Conservation (phyloP, 345 rosid species). For the Physaria fendleri region DNA sequence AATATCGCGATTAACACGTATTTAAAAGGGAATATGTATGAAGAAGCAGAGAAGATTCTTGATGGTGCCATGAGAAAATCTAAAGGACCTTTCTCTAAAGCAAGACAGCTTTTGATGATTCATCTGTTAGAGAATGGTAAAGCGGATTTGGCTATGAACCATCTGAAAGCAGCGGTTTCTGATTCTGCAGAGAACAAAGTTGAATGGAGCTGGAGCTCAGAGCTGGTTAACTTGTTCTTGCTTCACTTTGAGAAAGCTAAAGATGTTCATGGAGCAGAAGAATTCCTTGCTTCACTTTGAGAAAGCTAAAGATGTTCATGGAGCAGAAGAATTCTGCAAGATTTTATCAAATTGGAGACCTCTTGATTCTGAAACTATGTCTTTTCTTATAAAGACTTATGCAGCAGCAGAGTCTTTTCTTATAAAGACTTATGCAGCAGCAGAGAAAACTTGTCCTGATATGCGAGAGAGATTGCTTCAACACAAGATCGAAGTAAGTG, state of each 20-base stretch:
- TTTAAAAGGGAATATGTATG: constrained; percentile 40
- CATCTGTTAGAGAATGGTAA: constrained; percentile 40
- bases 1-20: constrained; percentile 41
- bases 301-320: constrained; percentile 50
- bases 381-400: constrained; percentile 44
- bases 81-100: constrained; percentile 34
- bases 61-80: constrained; percentile 32
- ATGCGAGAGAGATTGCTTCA: constrained; percentile 43
- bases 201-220: constrained; percentile 40
- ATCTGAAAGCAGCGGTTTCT: constrained; percentile 42
- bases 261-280: constrained; percentile 60
- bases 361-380: constrained; percentile 32
- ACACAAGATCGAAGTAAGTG: constrained; percentile 39
- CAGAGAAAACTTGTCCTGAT: constrained; percentile 52
- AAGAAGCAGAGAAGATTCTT: constrained; percentile 48
- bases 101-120: constrained; percentile 51
- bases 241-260: constrained; percentile 38
- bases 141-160: constrained; percentile 40
- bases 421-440: constrained; percentile 49
- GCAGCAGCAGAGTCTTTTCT: constrained; percentile 42
- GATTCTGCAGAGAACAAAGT: constrained; percentile 11
- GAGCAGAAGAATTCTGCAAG: constrained; percentile 47
- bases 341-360: constrained; percentile 34
- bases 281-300: constrained; percentile 39
- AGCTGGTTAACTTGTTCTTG: constrained; percentile 35